phyloP scores from a whole-genome alignment of 768 basidiomycete genomes.

The Cyathus striatus region DNA sequence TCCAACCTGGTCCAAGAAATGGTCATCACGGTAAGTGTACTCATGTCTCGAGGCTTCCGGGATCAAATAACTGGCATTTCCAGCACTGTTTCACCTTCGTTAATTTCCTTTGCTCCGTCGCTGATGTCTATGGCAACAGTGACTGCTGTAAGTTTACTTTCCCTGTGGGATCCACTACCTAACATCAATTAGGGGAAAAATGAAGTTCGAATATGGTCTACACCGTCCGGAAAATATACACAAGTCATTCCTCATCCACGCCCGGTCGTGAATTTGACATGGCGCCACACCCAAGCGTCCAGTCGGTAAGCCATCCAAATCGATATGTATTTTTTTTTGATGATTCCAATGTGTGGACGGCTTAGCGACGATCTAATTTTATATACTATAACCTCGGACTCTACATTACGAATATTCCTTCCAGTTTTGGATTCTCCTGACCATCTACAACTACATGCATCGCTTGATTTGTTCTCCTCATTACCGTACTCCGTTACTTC shows the following conservation, averaged over 20 bases:
- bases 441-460: conserved; percentile 78
- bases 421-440: conserved; percentile 86
- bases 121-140: conserved; percentile 68
- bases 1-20: conserved; percentile 79
- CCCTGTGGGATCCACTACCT: no score
- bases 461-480: conserved; percentile 68
- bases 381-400: conserved; percentile 81
- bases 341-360: background rate
- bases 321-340: background rate
- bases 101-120: conserved; percentile 69
- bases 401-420: conserved; percentile 78
- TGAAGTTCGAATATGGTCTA: conserved; percentile 61
- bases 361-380: conserved; percentile 70
- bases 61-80: no score
- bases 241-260: conserved; percentile 72
- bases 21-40: conserved; percentile 59
- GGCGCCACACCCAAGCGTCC: conserved; percentile 67
- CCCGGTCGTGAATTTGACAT: conserved; percentile 62
- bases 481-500: conserved; percentile 34
- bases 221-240: conserved; percentile 62
- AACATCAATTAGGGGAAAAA: conserved; percentile 50
- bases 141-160: conserved; percentile 40
- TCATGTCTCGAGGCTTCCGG: no score
- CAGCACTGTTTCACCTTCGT: conserved; percentile 45
- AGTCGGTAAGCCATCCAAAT: conserved; percentile 37